Conservation (phyloP, 306 rosid genomes). For the Mimosa pudica region DNA sequence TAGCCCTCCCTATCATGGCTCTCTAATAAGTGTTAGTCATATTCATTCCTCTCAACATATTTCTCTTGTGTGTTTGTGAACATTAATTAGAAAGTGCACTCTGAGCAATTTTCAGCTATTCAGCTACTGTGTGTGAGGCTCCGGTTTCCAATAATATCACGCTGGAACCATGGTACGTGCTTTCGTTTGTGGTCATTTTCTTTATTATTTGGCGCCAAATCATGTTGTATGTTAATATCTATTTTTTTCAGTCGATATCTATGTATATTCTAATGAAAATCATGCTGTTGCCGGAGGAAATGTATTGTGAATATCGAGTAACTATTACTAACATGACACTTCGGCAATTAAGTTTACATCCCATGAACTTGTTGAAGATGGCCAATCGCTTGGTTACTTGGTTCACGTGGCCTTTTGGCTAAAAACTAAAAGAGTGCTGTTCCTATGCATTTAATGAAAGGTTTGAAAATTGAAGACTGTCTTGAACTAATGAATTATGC, state of each 20-base stretch:
- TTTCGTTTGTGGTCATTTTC: conserved; percentile 3
- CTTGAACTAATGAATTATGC: not conserved
- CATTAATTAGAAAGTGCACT: conserved; percentile 11
- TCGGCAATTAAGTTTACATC: not conserved
- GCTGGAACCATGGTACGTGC: conserved; percentile 15
- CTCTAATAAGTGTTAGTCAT: conserved; percentile 5
- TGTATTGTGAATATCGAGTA: not conserved
- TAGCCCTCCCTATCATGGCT: not conserved
- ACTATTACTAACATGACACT: not conserved
- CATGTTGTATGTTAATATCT: too few species aligned
- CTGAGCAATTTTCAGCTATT: conserved; percentile 22
- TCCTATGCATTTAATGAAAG: not conserved
- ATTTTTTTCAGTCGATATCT: conserved; percentile 10
- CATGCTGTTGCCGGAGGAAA: not conserved
- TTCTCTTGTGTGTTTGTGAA: not conserved
- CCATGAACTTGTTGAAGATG: not conserved
- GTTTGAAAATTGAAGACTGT: not conserved
- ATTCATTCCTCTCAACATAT: not conserved
- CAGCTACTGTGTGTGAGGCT: conserved; percentile 24
- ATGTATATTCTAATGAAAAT: not conserved
- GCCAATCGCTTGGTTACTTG: not conserved
- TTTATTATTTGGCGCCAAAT: not conserved
- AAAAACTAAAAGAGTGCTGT: not conserved
- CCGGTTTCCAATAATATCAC: conserved; percentile 38
- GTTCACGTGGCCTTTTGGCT: not conserved